Conservation (phyloP, 495 filamentous ascomycete species). For the Aspergillus avenaceus region DNA sequence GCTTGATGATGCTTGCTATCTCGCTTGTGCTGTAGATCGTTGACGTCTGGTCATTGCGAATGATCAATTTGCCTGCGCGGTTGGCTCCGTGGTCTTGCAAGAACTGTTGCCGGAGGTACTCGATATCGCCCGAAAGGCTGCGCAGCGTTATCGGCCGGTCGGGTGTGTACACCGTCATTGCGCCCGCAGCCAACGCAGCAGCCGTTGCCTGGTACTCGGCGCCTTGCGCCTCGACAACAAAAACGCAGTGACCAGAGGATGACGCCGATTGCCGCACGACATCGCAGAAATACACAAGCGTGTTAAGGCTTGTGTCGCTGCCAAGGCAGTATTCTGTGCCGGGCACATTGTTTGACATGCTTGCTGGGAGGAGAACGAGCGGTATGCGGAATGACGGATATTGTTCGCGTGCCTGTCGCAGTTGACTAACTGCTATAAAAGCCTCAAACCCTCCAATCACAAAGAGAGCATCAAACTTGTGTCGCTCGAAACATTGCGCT, state of each 20-base stretch:
- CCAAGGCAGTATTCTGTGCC: conserved; percentile 94
- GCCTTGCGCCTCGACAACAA: conserved; percentile 95
- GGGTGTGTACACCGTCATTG: conserved; percentile 88
- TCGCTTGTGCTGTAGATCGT: conserved; percentile 83
- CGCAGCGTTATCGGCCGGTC: conserved; percentile 88
- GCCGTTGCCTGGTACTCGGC: conserved; percentile 93
- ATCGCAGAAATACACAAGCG: conserved; percentile 89
- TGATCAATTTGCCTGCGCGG: conserved; percentile 83
- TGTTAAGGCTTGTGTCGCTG: conserved; percentile 92
- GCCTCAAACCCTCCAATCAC: conserved; percentile 93
- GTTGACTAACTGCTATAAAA: conserved; percentile 80
- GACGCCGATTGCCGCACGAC: conserved; percentile 93
- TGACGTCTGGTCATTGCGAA: conserved; percentile 87
- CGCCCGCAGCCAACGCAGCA: conserved; percentile 80
- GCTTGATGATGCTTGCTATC: conserved; percentile 87
- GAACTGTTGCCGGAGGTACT: conserved; percentile 79
- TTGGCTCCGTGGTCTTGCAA: conserved; percentile 77
- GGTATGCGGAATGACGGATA: conserved; percentile 86
- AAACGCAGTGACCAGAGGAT: conserved; percentile 81
- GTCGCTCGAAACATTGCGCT: conserved; percentile 74
- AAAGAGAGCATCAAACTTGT: conserved; percentile 84
- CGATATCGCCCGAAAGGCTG: conserved; percentile 83
- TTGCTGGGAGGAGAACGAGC: conserved; percentile 85
- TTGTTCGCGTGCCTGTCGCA: conserved; percentile 68
- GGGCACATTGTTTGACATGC: conserved; percentile 94